Percentiles rank a stretch among this genome's conserved stretches.
These are phyloP conservation scores for Cercophora scortea DNA, from an alignment of 495 filamentous ascomycete species.

Conservation along the genomic window DNA sequence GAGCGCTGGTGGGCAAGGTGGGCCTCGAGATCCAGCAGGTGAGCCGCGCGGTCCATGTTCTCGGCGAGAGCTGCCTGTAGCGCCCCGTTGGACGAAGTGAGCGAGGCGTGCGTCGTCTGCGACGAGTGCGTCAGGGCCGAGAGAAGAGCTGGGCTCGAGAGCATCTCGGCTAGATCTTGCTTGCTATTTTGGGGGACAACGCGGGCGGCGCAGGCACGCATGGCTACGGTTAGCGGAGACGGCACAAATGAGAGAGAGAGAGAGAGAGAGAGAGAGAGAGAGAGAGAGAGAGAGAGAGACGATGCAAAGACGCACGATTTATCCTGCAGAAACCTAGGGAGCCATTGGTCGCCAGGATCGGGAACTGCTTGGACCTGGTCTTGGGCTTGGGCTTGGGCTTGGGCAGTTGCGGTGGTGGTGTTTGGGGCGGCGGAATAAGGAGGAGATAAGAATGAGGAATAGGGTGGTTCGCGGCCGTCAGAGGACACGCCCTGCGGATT, in stretches of 20 bases:
- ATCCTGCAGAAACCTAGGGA: slow-evolving; percentile 61
- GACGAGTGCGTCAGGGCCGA: slow-evolving; percentile 57
- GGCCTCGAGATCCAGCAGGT: slow-evolving; percentile 48
- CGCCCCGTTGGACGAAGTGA: slow-evolving; percentile 42
- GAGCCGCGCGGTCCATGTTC: slow-evolving; percentile 60
- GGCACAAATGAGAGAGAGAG: background rate
- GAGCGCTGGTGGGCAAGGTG: slow-evolving; percentile 56
- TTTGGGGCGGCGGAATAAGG: too few relatives aligned
- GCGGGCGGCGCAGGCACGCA: too few relatives aligned
- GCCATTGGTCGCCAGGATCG: slow-evolving; percentile 53
- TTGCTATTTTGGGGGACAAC: slow-evolving; percentile 19
- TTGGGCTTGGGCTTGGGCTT: slow-evolving; percentile 9
- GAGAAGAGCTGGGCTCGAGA: slow-evolving; percentile 51
- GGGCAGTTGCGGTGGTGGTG: slow-evolving; percentile 7
- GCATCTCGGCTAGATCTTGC: slow-evolving; percentile 59
- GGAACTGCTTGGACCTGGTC: slow-evolving; percentile 18
- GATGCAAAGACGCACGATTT: slow-evolving; percentile 64
- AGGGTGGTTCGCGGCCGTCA: too few relatives aligned
- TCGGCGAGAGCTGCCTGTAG: slow-evolving; percentile 55
- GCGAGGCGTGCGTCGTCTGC: slow-evolving; percentile 58
- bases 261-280: too few relatives aligned
- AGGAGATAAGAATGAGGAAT: too few relatives aligned
- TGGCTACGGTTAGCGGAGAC: background rate
- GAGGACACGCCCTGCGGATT: too few relatives aligned
- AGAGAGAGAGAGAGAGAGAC: too few relatives aligned